Conservation (phyloP, 768 basidiomycete genomes). For the Lactarius evosmus region DNA sequence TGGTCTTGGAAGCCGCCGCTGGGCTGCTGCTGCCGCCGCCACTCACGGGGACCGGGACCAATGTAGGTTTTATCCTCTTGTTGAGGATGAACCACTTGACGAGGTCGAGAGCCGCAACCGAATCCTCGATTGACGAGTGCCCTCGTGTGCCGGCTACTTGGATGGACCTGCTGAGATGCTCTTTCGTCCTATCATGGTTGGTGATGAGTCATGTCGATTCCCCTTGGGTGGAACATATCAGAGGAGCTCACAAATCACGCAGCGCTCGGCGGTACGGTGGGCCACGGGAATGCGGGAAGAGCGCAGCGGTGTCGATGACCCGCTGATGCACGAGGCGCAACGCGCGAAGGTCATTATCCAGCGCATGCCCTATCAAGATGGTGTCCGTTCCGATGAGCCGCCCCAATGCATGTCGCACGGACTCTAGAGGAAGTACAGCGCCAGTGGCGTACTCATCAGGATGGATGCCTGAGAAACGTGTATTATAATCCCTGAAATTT, state of each 20-base stretch:
- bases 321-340: conserved; percentile 81
- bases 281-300: conserved; percentile 86
- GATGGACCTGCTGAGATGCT: conserved; percentile 76
- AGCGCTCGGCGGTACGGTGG: conserved; percentile 74
- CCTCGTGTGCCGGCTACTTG: conserved; percentile 76
- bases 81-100: conserved; percentile 80
- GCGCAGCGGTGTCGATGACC: conserved; percentile 81
- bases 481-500: conserved; percentile 75
- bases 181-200: conserved; percentile 58
- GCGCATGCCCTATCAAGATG: conserved; percentile 83
- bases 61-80: conserved; percentile 40
- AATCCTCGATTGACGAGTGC: conserved; percentile 91
- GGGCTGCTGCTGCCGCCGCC: background rate
- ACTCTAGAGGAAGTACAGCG: conserved; percentile 64
- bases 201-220: background rate
- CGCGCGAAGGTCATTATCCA: conserved; percentile 94
- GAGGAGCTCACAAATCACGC: conserved; percentile 62
- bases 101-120: conserved; percentile 81
- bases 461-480: conserved; percentile 84
- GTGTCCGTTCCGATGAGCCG: conserved; percentile 73
- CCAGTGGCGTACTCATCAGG: conserved; percentile 47
- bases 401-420: conserved; percentile 66
- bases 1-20: background rate
- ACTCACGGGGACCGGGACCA: background rate
- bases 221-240: conserved; percentile 10